These are phyloP conservation scores for Cladophialophora bantiana DNA, from an alignment of 2,329 filamentous ascomycete species.

Conservation along the genomic window DNA sequence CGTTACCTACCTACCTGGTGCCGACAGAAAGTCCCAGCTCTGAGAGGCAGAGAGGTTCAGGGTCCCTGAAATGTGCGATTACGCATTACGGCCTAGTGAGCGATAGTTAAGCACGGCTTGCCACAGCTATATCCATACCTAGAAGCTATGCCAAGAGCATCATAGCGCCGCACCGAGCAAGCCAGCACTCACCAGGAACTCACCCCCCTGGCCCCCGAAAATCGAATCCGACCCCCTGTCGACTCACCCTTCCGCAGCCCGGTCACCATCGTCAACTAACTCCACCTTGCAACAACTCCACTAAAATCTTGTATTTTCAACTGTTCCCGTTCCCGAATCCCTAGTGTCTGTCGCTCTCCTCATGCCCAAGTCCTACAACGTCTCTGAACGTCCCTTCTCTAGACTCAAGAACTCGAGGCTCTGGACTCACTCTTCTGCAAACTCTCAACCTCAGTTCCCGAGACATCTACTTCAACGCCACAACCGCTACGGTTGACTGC, in stretches of 20 bases:
- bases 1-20: no score
- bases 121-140: background rate
- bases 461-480: slow-evolving; percentile 1
- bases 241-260: slow-evolving; percentile 9
- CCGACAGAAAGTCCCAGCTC: background rate
- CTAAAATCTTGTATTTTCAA: slow-evolving; percentile 24
- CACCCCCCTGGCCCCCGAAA: background rate
- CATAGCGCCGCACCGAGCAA: background rate
- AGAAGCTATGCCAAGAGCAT: background rate
- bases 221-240: slow-evolving; percentile 3
- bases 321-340: slow-evolving; percentile 1
- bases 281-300: slow-evolving; percentile 14
- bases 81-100: slow-evolving; percentile 1
- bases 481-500: background rate
- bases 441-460: slow-evolving; percentile 6
- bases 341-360: slow-evolving; percentile 5
- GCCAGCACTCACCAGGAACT: background rate
- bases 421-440: slow-evolving; percentile 13
- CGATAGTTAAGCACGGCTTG: background rate
- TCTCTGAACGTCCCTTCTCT: background rate
- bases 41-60: background rate
- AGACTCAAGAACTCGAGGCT: slow-evolving; percentile 19
- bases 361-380: background rate
- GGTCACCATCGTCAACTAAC: slow-evolving; percentile 13
- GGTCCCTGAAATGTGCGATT: background rate